phyloP scores from a whole-genome alignment of 352 stramenopile genomes.

The Phytopythium mirpurense region DNA sequence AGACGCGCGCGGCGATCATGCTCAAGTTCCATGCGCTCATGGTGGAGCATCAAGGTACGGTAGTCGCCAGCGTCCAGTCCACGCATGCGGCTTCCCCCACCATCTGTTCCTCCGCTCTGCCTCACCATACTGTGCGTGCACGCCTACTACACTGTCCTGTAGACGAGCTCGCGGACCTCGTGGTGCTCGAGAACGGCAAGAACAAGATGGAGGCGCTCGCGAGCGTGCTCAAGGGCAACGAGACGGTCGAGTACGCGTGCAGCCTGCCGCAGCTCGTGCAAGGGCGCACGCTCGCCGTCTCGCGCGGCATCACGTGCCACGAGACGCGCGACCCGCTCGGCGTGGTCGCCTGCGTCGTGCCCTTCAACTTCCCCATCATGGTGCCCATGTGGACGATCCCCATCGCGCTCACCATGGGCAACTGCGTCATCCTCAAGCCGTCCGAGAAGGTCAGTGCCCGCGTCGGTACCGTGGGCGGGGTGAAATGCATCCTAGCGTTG shows the following conservation, averaged over 20 bases:
- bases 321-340: slow-evolving; percentile 92
- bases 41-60: slow-evolving; percentile 61
- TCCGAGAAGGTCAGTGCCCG: slow-evolving; percentile 89
- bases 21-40: slow-evolving; percentile 95
- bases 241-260: slow-evolving; percentile 97
- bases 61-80: no score
- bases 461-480: background rate
- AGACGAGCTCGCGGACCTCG: slow-evolving; percentile 90
- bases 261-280: slow-evolving; percentile 89
- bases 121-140: background rate
- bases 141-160: background rate
- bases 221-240: slow-evolving; percentile 96
- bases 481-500: background rate
- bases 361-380: slow-evolving; percentile 98
- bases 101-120: background rate
- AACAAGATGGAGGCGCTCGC: slow-evolving; percentile 96
- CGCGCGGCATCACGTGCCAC: slow-evolving; percentile 89
- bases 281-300: slow-evolving; percentile 86
- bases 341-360: slow-evolving; percentile 90
- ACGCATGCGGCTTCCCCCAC: no score
- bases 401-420: slow-evolving; percentile 95
- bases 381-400: slow-evolving; percentile 97
- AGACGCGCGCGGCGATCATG: slow-evolving; percentile 94
- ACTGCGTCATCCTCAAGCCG: slow-evolving; percentile 97
- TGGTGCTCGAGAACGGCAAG: slow-evolving; percentile 96